Base-by-base conservation (phyloP, 2,329 filamentous ascomycete genomes). In the Penicillium decumbens region DNA sequence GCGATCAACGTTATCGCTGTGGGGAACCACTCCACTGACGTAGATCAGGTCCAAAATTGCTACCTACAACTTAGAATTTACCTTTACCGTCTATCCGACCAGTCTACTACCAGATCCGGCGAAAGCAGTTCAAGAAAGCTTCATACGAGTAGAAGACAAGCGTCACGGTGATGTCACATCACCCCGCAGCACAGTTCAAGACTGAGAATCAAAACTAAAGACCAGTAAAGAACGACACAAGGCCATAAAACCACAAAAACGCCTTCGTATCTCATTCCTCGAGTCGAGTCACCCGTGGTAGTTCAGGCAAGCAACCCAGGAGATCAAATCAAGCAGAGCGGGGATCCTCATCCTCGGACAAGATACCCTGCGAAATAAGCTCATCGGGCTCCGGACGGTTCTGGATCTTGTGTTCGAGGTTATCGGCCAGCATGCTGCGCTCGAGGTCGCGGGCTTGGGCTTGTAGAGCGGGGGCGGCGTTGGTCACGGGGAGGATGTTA, bases 381-480 rank as follows among this genome's bases (percentile, higher is more conserved):
- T 86, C 79, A 58, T 90, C 88, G 9, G 88, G 86, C 30, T 81
- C 78, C 1, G 91, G 91, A 18, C 91, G 80, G 61, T 85, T 80
- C 64, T 86, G 81, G 55, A 96, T 83, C 70, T 91, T 91, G 65
- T 95, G 89, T 70, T 95, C 93, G 54, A 96, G 78, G 47, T 80
- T 86, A 69, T 95, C 88, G 51, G 84, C 87, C 12, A 87, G 82
- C 90, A 96, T 95, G 70, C 89, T 85, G 68, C 85, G 89, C 71
- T 90, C 83, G 37, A 96, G 83, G 75, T 95, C 88, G 65, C 81
- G 85, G 70, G 93, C 89, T 54, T 89, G 83, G 48, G 85, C 89
- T 65, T 86, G 84, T 46, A 96, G 76, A 2, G 85, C 80, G 0
- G 91, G 90, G 0, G 90, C 89, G 15, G 87, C 89, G 44, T 72